Evolutionary conservation across 345 rosid genomes (phyloP).

Genomic region (Citrus unshiu): DNA sequence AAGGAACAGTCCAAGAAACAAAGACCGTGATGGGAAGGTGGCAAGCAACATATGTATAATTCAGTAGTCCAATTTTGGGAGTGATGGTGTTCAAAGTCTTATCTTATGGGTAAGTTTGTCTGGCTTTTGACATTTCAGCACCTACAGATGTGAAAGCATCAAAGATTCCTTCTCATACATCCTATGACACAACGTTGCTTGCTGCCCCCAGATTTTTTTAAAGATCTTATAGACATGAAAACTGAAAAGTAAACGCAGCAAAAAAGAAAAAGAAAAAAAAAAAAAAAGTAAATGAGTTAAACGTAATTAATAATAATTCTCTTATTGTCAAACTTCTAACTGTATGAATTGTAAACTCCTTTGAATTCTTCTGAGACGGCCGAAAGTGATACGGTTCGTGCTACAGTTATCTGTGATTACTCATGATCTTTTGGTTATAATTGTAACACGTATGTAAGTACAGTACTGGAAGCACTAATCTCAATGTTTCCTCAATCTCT

Average conservation of each 20-base stretch:
- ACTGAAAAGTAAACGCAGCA: not conserved
- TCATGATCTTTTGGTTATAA: not conserved
- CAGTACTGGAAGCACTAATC: too few relatives aligned
- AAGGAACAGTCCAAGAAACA: slow-evolving; percentile 10
- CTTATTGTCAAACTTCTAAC: not conserved
- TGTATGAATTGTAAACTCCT: not conserved
- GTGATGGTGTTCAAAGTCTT: slow-evolving; percentile 10
- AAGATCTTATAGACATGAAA: not conserved
- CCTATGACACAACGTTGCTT: too few relatives aligned
- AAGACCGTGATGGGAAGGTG: not conserved
- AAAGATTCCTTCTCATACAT: not conserved
- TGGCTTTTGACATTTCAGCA: slow-evolving; percentile 4
- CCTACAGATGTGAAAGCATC: slow-evolving; percentile 2
- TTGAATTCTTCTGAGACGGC: not conserved
- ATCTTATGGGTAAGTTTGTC: not conserved
- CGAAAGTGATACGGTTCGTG: not conserved
- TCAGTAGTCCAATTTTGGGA: not conserved
- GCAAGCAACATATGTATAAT: not conserved
- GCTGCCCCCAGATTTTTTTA: not conserved
- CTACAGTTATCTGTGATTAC: too few relatives aligned
- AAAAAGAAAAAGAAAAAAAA: too few relatives aligned
- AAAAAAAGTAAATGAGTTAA: too few relatives aligned
- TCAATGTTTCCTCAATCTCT: too few relatives aligned
- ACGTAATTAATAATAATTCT: not conserved
- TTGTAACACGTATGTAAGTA: not conserved